Conservation (phyloP, 78 protist species). For the Dictyostelium citrinum region DNA sequence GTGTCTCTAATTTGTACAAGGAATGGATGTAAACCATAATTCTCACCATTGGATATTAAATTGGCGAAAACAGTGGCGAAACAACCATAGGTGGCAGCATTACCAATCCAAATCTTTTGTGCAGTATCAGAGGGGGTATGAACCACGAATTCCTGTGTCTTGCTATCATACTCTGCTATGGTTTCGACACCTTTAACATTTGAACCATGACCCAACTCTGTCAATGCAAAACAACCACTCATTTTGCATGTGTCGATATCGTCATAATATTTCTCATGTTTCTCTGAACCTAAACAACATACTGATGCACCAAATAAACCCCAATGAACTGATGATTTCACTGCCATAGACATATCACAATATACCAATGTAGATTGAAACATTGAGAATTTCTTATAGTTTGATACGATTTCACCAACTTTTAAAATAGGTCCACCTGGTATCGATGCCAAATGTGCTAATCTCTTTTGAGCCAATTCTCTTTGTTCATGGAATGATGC, state of each 20-base stretch:
- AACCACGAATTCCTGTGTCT: conserved; percentile 59
- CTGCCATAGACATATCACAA: conserved; percentile 69
- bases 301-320: conserved; percentile 79
- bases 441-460: background rate
- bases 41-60: conserved; percentile 37
- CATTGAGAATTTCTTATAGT: conserved; percentile 27
- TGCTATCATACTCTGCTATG: conserved; percentile 65
- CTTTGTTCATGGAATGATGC: conserved; percentile 24
- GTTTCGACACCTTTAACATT: conserved; percentile 87
- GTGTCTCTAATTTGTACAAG: conserved; percentile 74
- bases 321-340: conserved; percentile 82
- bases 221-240: conserved; percentile 72
- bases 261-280: conserved; percentile 21
- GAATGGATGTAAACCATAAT: conserved; percentile 84
- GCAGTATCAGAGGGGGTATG: conserved; percentile 73
- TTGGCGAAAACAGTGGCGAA: conserved; percentile 74
- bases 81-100: conserved; percentile 57
- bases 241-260: conserved; percentile 14
- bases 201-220: conserved; percentile 75
- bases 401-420: background rate
- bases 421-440: background rate
- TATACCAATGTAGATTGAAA: conserved; percentile 43
- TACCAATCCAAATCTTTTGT: conserved; percentile 86
- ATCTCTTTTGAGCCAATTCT: conserved; percentile 40
- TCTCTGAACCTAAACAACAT: conserved; percentile 69